phyloP scores from a whole-genome alignment of 73 alveolate genomes.

The Breviolum minutum region DNA sequence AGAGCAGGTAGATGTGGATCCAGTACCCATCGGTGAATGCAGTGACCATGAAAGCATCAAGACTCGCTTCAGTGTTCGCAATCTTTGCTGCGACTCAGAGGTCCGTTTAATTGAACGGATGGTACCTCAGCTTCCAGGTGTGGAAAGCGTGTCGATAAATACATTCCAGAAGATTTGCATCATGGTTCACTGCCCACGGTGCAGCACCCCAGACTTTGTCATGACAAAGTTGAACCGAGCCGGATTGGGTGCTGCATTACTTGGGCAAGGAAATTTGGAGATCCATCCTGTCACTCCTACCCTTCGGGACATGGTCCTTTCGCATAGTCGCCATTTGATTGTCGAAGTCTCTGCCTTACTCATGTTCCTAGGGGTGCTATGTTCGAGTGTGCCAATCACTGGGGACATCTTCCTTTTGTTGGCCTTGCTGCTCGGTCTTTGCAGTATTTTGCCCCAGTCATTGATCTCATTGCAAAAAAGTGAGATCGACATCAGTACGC shows the following conservation, averaged over 20 bases:
- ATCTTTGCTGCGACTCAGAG: slow-evolving; percentile 83
- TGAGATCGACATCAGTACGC: slow-evolving; percentile 26
- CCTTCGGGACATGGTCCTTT: slow-evolving; percentile 21
- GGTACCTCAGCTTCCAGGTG: slow-evolving; percentile 52
- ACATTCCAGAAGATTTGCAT: slow-evolving; percentile 84
- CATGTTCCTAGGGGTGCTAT: not conserved
- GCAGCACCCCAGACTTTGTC: slow-evolving; percentile 67
- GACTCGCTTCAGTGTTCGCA: slow-evolving; percentile 57
- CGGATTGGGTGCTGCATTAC: slow-evolving; percentile 78
- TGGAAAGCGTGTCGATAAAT: slow-evolving; percentile 58
- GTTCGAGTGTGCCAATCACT: not conserved
- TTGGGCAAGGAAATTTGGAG: slow-evolving; percentile 74
- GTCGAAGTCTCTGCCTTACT: slow-evolving; percentile 12
- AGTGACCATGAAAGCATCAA: not conserved
- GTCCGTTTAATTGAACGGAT: slow-evolving; percentile 77
- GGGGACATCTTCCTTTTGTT: not conserved
- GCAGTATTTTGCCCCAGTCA: slow-evolving; percentile 43
- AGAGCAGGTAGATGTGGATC: slow-evolving; percentile 19
- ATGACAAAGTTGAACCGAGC: slow-evolving; percentile 48
- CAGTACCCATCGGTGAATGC: slow-evolving; percentile 11
- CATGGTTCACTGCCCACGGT: slow-evolving; percentile 64
- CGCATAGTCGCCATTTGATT: slow-evolving; percentile 16
- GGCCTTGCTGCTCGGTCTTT: slow-evolving; percentile 32
- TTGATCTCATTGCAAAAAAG: not conserved
- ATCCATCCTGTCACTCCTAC: slow-evolving; percentile 29